Conservation (phyloP, 768 basidiomycete genomes). For the Lentinus tigrinus region DNA sequence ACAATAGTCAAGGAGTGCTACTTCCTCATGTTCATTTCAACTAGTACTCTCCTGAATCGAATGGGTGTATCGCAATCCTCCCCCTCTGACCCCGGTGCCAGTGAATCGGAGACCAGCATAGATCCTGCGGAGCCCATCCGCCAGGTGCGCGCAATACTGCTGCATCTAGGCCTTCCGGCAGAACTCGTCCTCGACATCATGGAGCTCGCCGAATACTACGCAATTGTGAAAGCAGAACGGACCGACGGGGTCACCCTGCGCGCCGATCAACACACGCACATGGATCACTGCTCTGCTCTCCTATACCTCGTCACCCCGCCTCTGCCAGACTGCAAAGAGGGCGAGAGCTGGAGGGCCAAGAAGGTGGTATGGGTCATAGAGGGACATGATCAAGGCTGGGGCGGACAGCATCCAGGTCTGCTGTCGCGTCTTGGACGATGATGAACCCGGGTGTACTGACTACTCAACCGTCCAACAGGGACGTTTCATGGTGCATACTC, state of each 20-base stretch:
- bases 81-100: too few relatives aligned
- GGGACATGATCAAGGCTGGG: slow-evolving; percentile 12
- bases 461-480: not conserved
- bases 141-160: slow-evolving; percentile 5
- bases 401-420: not conserved
- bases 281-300: not conserved
- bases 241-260: not conserved
- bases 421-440: not conserved
- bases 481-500: slow-evolving; percentile 2
- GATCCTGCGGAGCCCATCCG: not conserved
- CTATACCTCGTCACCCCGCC: not conserved
- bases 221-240: not conserved
- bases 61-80: too few relatives aligned
- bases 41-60: too few relatives aligned
- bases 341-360: not conserved
- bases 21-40: too few relatives aligned
- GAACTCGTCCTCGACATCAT: slow-evolving; percentile 10
- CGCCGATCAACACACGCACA: not conserved
- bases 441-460: too few relatives aligned
- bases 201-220: slow-evolving; percentile 4
- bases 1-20: too few relatives aligned
- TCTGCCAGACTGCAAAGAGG: not conserved
- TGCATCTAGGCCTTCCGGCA: slow-evolving; percentile 1
- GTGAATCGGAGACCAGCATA: too few relatives aligned
- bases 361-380: slow-evolving; percentile 1